Conservation (phyloP, 352 stramenopile species). For the Globisporangium spiculum region DNA sequence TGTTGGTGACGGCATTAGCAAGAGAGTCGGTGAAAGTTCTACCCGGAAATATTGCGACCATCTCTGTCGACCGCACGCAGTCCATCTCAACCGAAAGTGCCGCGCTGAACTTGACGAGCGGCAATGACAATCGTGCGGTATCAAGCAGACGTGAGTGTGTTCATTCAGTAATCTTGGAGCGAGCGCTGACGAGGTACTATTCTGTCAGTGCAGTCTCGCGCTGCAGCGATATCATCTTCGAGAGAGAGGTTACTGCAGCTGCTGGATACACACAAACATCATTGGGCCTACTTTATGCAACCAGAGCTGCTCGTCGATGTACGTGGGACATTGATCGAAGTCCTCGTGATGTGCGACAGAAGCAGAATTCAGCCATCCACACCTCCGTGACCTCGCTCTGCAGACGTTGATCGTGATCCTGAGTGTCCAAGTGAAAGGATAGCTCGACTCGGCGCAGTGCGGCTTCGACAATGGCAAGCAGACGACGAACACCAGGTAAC, state of each 20-base stretch:
- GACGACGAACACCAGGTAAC: background rate
- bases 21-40: slow-evolving; percentile 18
- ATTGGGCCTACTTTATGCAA: background rate
- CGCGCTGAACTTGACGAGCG: slow-evolving; percentile 14
- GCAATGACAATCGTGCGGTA: slow-evolving; percentile 7
- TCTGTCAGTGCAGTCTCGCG: background rate
- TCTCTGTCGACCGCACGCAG: slow-evolving; percentile 10
- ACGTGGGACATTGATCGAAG: background rate
- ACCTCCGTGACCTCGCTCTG: no score
- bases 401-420: background rate
- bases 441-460: background rate
- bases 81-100: slow-evolving; percentile 12
- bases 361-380: background rate
- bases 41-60: slow-evolving; percentile 22
- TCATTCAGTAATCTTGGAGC: background rate
- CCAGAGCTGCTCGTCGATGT: background rate
- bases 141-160: slow-evolving; percentile 12
- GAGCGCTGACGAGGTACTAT: background rate
- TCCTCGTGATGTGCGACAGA: background rate
- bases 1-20: background rate
- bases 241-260: background rate
- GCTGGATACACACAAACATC: background rate
- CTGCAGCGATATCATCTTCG: background rate
- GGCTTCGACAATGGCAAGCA: background rate
- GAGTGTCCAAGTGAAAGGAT: background rate